Evolutionary conservation across 2,329 filamentous ascomycete species (phyloP), one percentile per base, ranked within the genome.

Genomic region (Fusarium sororula): DNA sequence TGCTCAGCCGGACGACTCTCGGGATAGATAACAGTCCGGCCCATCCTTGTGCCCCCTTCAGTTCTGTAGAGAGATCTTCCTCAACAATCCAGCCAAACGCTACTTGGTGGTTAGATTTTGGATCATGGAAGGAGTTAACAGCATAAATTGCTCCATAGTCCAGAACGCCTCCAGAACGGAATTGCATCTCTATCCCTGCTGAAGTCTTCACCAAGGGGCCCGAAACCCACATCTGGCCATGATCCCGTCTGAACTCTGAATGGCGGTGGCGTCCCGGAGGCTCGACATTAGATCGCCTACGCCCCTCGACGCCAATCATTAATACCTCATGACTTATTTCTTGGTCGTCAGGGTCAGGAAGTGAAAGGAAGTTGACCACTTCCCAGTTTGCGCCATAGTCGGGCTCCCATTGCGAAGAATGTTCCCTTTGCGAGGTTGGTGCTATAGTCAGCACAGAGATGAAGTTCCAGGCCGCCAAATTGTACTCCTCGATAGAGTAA

Each of bases 361-460:
- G 39, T 7, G 54, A 57, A 15, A 57, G 13, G 2, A 57, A 57
- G 39, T 57, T 57, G 9, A 26, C 54, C 9, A 57, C 54, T 22
- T 57, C 54, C 54, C 54, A 57, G 39, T 57, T 57, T 22, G 39
- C n/a, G 11, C 54, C 54, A 13, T 57, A 57, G 9, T 57, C 28
- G 2, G 39, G 54, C 14, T 45, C 39, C 54, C 54, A 57, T 18
- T 17, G 18, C 0, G 39, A 45, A 20, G 3, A 0, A 45, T 12
- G 13, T 17, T 42, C 11, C 11, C 11, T 7, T 9, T 2, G n/a
- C 6, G 7, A 10, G 14, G 22, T 32, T 17, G 39, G 13, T 35
- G 39, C 6, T 17, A 57, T 9, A 5, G 38, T 45, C 3, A 57
- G 28, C 28, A 32, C 54, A 5, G 54, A 57, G n/a, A 44, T 18